Conservation (phyloP, 805 yeast species). For the Metschnikowia orientalis region DNA sequence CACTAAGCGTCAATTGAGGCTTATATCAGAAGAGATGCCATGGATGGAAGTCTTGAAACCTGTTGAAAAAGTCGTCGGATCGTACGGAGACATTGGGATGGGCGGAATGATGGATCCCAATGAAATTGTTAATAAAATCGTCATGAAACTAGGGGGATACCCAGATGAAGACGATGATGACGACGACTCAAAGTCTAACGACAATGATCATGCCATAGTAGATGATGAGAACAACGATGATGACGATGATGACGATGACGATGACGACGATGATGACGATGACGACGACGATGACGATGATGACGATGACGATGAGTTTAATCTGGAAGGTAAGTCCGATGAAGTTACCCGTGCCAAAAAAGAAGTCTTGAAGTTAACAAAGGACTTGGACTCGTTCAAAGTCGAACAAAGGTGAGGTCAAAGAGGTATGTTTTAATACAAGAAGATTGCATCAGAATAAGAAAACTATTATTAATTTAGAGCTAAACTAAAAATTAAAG, state of each 20-base stretch:
- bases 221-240: constrained; percentile 27
- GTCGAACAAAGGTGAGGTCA: constrained; percentile 4
- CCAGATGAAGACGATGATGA: constrained; percentile 49
- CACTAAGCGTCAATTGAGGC: constrained; percentile 75
- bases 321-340: constrained; percentile 23
- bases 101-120: constrained; percentile 99
- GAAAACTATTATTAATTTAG: background rate
- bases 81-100: constrained; percentile 97
- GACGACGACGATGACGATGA: constrained; percentile 45
- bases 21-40: constrained; percentile 85
- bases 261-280: constrained; percentile 34
- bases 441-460: too few species aligned
- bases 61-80: constrained; percentile 86
- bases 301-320: constrained; percentile 41
- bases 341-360: constrained; percentile 13
- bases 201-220: constrained; percentile 24
- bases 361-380: constrained; percentile 9
- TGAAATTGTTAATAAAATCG: constrained; percentile 84
- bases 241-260: constrained; percentile 31
- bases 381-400: constrained; percentile 6
- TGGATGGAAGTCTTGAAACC: constrained; percentile 94
- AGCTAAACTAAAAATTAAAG: constrained; percentile 1
- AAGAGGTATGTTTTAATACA: too few species aligned
- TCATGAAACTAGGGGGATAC: constrained; percentile 57
- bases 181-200: constrained; percentile 44